Evolutionary conservation across 2,329 filamentous ascomycete species (phyloP), one percentile per base, ranked within the genome.

Genomic region (Colletotrichum sp.): DNA sequence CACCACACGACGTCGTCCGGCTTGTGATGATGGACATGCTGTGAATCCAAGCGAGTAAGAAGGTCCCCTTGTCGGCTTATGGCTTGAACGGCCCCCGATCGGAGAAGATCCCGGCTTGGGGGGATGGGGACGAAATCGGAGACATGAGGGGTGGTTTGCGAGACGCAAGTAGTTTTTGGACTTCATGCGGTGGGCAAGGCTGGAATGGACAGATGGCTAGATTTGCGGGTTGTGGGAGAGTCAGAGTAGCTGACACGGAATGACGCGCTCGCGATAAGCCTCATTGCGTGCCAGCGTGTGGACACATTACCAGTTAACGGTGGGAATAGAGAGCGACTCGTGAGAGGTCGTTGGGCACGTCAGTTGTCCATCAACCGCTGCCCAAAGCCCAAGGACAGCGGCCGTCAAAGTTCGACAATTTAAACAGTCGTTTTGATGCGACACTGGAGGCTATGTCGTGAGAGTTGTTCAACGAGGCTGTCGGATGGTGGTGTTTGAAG

Each of bases 111-210:
- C 30, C 55, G 64, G 49, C 28, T 49, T n/a, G 36, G 26, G 44
- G 32, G 30, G 13, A 62, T 62, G 63, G 39, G 28, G 36, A 69
- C 69, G 62, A 72, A 30, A 68, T 75, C 69, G 72, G 69, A 75
- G 72, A 75, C 72, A 49, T 18, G 39, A 52, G 44, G 49, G 70
- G 57, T 16, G 34, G 26, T 63, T 71, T 55, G 52, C 75, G 52
- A 77, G 75, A 77, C 71, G 70, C 49, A 15, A 75, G 65, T 49
- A 26, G 57, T 68, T 62, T 60, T 62, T 72, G 57, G 60, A 77
- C 75, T 75, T 63, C 75, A 75, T 77, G 75, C 71, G 65, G 60
- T 63, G 34, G 65, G 62, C 75, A 44, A 77, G 75, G 75, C 75
- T 75, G 75, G 71, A 77, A 77, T 68, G 66, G 65, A 77, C 55